phyloP scores from a whole-genome alignment of 805 yeast species.

The Kodamaea kaohsiungensis region DNA sequence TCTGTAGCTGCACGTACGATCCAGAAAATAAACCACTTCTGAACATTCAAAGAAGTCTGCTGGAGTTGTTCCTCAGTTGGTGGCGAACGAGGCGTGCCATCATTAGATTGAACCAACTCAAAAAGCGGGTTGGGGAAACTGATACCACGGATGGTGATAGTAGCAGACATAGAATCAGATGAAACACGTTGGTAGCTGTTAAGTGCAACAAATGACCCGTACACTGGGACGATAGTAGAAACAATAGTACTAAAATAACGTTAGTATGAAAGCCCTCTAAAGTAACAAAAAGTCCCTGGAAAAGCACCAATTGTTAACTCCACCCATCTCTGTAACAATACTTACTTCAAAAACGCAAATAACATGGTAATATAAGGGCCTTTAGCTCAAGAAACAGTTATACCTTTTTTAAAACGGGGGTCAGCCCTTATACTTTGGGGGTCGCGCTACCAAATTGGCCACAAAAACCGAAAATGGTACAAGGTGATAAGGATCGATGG shows the following conservation, averaged over 20 bases:
- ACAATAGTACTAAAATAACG: slow-evolving; percentile 29
- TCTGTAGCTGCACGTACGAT: slow-evolving; percentile 50
- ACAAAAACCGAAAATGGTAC: neutral
- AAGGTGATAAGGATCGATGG: neutral
- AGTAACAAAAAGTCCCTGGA: neutral
- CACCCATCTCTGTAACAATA: neutral
- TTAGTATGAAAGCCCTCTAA: neutral
- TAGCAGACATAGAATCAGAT: slow-evolving; percentile 28
- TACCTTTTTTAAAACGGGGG: slow-evolving; percentile 2
- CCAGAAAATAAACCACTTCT: slow-evolving; percentile 61
- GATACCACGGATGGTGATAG: slow-evolving; percentile 39
- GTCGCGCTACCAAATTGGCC: neutral
- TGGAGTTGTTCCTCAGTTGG: slow-evolving; percentile 8
- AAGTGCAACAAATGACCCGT: slow-evolving; percentile 62
- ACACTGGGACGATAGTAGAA: slow-evolving; percentile 56
- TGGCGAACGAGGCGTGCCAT: neutral
- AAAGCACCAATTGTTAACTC: neutral
- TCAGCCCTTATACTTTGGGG: neutral
- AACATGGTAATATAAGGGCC: slow-evolving; percentile 7
- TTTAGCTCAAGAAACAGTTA: neutral
- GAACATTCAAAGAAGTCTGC: slow-evolving; percentile 13
- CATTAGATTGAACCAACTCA: neutral
- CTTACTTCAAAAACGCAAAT: slow-evolving; percentile 22
- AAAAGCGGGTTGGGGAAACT: slow-evolving; percentile 33
- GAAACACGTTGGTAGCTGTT: slow-evolving; percentile 38